Evolutionary conservation across 176 grass and related monocot species (phyloP).

Genomic region (Aegilops umbellulata): DNA sequence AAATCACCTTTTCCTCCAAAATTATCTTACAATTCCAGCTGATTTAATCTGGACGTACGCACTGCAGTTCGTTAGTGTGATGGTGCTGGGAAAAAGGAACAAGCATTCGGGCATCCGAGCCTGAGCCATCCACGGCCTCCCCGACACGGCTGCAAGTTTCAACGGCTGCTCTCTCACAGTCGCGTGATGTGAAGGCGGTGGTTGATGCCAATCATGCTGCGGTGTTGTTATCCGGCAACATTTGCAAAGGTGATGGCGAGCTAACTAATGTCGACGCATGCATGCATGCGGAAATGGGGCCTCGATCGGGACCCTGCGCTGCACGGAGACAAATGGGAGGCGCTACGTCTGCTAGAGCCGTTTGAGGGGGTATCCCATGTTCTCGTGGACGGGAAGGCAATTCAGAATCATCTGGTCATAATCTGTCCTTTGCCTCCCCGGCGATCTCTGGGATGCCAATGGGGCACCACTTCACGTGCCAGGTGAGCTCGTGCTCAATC

Average conservation of each 20-base stretch:
- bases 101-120: background rate
- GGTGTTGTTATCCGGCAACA: constrained; percentile 26
- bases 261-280: background rate
- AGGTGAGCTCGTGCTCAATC: background rate
- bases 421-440: background rate
- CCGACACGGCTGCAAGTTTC: background rate
- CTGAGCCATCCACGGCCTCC: background rate
- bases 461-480: background rate
- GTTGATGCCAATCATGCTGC: constrained; percentile 45
- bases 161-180: constrained; percentile 26
- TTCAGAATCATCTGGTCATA: background rate
- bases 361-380: constrained; percentile 46
- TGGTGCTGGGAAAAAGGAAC: background rate
- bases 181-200: constrained; percentile 35
- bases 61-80: background rate
- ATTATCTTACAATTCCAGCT: background rate
- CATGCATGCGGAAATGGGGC: background rate
- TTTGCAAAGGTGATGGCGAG: background rate
- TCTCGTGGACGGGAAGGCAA: background rate
- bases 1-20: too few species aligned
- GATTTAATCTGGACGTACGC: background rate
- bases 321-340: background rate
- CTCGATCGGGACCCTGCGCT: constrained; percentile 2
- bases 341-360: background rate
- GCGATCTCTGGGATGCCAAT: background rate